Percentiles rank a stretch among this genome's conserved stretches.
Evolutionary conservation across 306 rosid species (phyloP).

Genomic region (Astragalus glycyphyllos): DNA sequence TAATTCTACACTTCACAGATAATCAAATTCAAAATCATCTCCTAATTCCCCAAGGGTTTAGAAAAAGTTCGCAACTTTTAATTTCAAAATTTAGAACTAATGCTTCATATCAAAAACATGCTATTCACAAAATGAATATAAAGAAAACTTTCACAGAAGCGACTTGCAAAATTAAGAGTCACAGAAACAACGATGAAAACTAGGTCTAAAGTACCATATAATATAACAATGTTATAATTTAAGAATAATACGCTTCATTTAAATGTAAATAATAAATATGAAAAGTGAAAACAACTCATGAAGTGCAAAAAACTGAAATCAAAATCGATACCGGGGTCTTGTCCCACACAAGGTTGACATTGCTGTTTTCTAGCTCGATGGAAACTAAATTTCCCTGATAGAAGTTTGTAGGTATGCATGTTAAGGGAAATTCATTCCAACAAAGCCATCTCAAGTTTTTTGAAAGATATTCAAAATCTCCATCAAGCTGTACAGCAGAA

Average conservation of each 20-base stretch:
- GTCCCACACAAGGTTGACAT: slow-evolving; percentile 13
- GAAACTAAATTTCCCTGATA: slow-evolving; percentile 31
- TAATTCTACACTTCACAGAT: neutral
- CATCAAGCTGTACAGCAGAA: slow-evolving; percentile 30
- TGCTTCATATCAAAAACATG: neutral
- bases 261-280: neutral
- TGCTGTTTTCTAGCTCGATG: slow-evolving; percentile 29
- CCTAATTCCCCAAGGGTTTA: neutral
- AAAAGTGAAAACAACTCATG: neutral
- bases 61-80: neutral
- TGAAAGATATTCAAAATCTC: slow-evolving; percentile 35
- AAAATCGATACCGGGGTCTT: slow-evolving; percentile 29
- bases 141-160: neutral
- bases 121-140: neutral
- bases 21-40: neutral
- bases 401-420: slow-evolving; percentile 6
- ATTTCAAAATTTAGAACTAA: neutral
- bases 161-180: neutral
- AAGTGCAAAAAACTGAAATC: neutral
- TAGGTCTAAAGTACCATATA: neutral
- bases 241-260: neutral
- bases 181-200: neutral
- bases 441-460: slow-evolving; percentile 34
- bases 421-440: slow-evolving; percentile 40
- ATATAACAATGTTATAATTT: neutral